Evolutionary conservation across 2,329 filamentous ascomycete species (phyloP), one percentile per base, ranked within the genome.

Genomic region (Parastagonospora nodorum): DNA sequence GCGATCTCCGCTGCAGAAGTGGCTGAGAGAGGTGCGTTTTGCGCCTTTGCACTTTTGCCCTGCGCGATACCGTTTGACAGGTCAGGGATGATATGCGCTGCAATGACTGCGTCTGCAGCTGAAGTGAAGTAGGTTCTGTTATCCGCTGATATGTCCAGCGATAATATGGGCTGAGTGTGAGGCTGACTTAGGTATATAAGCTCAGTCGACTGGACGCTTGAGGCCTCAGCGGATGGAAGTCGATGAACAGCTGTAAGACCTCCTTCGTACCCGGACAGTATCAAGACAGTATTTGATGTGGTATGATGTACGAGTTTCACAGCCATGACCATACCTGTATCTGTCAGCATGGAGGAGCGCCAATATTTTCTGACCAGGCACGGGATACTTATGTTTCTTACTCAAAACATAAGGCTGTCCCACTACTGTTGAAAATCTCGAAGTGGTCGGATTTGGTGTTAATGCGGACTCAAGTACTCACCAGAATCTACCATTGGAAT

Each of bases 261-360:
- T 63, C 90, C 91, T 74, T 99, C 94, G 71, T 94, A 97, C 9
- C 88, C 93, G 2, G 87, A 86, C 8, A 89, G 75, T 6, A 96
- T 78, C 5, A 85, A 83, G 1, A 93, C 75, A 72, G 69, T 11
- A 10, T 61, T 60, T 12, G 60, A 63, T 12, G 40, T 31, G 30
- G 28, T 43, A 38, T 60, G 61, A 28, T 60, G 61, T n/a, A 59
- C 31, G 15, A 73, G 70, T 74, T 31, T 75, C 59, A 97, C 75
- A 5, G 89, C 86, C 94, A 97, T 97, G 33, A 91, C 85, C 92
- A 97, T 97, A 48, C 90, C 90, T 66, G 82, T 80, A 9, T 4
- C 11, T 15, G 42, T 61, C 82, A 81, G 57, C 66, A 41, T 40
- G 15, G 15, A 16, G 14, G 11, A 19, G 35, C 15, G 30, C 10